Evolutionary conservation across 2,329 filamentous ascomycete genomes (phyloP).

Genomic region (Nemania sp.): DNA sequence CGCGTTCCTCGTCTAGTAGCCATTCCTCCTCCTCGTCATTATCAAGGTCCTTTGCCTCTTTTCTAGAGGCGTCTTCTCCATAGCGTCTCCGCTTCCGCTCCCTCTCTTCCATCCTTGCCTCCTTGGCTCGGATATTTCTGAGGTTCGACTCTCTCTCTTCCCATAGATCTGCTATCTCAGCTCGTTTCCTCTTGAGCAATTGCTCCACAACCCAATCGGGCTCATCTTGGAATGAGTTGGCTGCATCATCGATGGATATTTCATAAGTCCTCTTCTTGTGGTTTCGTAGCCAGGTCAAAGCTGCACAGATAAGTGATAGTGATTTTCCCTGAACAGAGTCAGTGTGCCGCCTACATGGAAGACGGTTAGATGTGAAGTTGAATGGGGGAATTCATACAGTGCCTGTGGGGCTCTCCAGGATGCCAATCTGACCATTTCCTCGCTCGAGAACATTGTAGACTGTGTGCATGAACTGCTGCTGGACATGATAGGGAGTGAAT

Average conservation of each 20-base stretch:
- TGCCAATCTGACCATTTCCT: slow-evolving; percentile 75
- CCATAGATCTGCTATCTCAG: slow-evolving; percentile 68
- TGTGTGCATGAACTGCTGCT: slow-evolving; percentile 83
- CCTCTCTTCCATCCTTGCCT: slow-evolving; percentile 60
- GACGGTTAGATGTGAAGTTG: not conserved
- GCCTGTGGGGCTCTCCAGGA: slow-evolving; percentile 93
- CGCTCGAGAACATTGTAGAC: slow-evolving; percentile 77
- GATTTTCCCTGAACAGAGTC: slow-evolving; percentile 72
- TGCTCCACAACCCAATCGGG: slow-evolving; percentile 86
- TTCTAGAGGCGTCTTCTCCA: slow-evolving; percentile 41
- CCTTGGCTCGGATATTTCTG: slow-evolving; percentile 65
- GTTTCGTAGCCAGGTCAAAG: slow-evolving; percentile 87
- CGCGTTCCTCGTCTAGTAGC: slow-evolving; percentile 71
- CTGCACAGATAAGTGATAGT: slow-evolving; percentile 84
- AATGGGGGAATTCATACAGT: slow-evolving; percentile 48
- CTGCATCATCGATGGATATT: slow-evolving; percentile 52
- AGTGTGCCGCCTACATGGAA: slow-evolving; percentile 13
- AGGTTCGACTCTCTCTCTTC: slow-evolving; percentile 76
- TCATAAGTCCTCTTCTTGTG: slow-evolving; percentile 69
- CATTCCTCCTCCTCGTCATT: slow-evolving; percentile 63
- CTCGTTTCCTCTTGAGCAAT: slow-evolving; percentile 68
- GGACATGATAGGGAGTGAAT: slow-evolving; percentile 84
- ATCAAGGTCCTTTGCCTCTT: slow-evolving; percentile 31
- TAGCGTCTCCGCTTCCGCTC: slow-evolving; percentile 52
- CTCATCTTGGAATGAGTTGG: slow-evolving; percentile 63